Evolutionary conservation across 2,329 filamentous ascomycete species (phyloP).

Genomic region (Paraconiothyrium brasiliense): DNA sequence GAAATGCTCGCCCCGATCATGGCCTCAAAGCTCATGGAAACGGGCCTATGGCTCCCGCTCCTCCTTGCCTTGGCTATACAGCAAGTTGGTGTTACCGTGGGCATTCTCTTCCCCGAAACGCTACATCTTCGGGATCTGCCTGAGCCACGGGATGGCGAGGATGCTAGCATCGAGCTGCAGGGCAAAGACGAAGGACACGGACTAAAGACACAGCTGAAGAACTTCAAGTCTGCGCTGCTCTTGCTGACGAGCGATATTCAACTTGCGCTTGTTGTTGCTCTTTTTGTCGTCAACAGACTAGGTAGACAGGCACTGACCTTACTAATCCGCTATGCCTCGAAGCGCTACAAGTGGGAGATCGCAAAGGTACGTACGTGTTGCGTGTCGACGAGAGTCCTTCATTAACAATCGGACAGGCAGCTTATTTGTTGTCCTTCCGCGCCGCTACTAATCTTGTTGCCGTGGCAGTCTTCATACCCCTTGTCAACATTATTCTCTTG

Average conservation of each 20-base stretch:
- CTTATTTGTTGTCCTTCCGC: constrained; percentile 56
- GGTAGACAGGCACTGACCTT: constrained; percentile 58
- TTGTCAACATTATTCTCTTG: constrained; percentile 51
- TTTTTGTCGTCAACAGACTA: constrained; percentile 60
- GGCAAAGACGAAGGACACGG: constrained; percentile 29
- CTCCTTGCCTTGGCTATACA: constrained; percentile 42
- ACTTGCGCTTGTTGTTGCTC: constrained; percentile 53
- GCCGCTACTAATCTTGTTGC: constrained; percentile 59
- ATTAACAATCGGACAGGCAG: constrained; percentile 47
- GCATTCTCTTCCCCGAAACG: constrained; percentile 46
- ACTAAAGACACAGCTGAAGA: constrained; percentile 39
- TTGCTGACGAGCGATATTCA: constrained; percentile 53
- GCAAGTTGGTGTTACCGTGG: constrained; percentile 35
- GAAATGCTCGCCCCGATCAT: constrained; percentile 48
- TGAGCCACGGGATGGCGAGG: constrained; percentile 32
- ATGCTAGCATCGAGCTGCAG: constrained; percentile 29
- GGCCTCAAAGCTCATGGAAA: constrained; percentile 43
- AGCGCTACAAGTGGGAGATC: constrained; percentile 60
- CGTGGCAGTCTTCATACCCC: constrained; percentile 57
- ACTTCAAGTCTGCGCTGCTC: constrained; percentile 51
- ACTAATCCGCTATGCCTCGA: constrained; percentile 62
- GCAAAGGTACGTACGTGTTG: constrained; percentile 37
- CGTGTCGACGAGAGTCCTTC: constrained; percentile 8
- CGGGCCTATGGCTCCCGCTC: constrained; percentile 45
- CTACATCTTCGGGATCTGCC: constrained; percentile 45